Conservation (phyloP, 225 moss, liverwort and hornwort genomes). For the Sphagnum tenellum region DNA sequence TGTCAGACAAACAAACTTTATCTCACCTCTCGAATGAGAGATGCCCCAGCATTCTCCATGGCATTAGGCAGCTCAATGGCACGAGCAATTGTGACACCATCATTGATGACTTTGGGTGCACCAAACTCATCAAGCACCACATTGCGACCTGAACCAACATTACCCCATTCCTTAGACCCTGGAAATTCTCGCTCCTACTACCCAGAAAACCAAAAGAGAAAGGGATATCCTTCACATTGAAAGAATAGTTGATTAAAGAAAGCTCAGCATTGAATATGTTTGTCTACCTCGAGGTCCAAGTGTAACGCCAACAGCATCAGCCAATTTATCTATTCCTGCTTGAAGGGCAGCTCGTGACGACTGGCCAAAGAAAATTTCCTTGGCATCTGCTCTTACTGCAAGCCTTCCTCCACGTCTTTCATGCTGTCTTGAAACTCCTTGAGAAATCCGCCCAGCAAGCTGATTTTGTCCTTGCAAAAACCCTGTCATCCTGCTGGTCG, state of each 20-base stretch:
- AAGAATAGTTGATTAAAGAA: background rate
- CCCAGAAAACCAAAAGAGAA: too few species aligned
- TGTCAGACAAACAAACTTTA: too few species aligned
- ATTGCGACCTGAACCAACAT: conserved; percentile 51
- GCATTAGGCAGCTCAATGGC: conserved; percentile 81
- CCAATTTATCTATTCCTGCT: conserved; percentile 81
- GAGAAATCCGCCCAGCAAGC: conserved; percentile 14
- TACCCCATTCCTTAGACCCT: background rate
- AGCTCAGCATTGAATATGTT: background rate
- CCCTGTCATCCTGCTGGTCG: conserved; percentile 27
- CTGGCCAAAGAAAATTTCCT: conserved; percentile 75
- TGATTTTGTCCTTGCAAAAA: conserved; percentile 48
- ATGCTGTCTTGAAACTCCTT: conserved; percentile 2
- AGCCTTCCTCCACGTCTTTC: conserved; percentile 21
- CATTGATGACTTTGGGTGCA: conserved; percentile 84
- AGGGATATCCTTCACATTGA: too few species aligned
- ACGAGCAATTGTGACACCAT: conserved; percentile 86
- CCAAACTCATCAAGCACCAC: conserved; percentile 90
- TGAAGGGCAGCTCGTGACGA: conserved; percentile 77
- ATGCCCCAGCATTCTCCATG: conserved; percentile 86
- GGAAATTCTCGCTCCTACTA: too few species aligned
- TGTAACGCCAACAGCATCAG: conserved; percentile 77
- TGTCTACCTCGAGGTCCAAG: conserved; percentile 76
- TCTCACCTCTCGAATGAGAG: conserved; percentile 57
- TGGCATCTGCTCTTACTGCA: conserved; percentile 44